Conservation (phyloP, 2,329 filamentous ascomycete genomes). For the Diaporthe sp. region DNA sequence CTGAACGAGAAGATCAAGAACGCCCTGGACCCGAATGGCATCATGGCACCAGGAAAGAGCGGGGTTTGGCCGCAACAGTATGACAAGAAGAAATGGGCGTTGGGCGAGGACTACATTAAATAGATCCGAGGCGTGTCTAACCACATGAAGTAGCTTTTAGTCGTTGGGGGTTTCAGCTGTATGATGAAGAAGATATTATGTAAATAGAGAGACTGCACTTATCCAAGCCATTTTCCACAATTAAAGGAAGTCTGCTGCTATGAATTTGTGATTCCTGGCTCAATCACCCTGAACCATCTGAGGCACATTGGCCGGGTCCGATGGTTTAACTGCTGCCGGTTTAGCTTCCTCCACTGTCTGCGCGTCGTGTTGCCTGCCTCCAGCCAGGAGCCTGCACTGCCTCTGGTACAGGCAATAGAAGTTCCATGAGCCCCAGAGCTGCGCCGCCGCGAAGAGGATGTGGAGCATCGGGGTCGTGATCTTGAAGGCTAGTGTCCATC, state of each 20-base stretch:
- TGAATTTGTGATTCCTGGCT: background rate
- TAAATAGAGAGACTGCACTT: background rate
- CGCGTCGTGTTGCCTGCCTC: too few species aligned
- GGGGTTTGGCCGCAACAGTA: constrained; percentile 53
- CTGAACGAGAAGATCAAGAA: constrained; percentile 53
- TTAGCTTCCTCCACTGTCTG: background rate
- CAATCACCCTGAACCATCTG: background rate
- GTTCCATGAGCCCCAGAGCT: constrained; percentile 25
- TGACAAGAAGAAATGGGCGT: constrained; percentile 21
- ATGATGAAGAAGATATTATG: background rate
- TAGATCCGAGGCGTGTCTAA: background rate
- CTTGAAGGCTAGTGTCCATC: constrained; percentile 28
- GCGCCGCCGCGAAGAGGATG: constrained; percentile 14
- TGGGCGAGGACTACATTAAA: constrained; percentile 17
- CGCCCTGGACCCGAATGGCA: constrained; percentile 53
- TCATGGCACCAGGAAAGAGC: constrained; percentile 57
- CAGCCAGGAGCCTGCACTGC: background rate
- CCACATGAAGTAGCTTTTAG: too few species aligned
- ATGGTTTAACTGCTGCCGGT: background rate
- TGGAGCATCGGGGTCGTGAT: constrained; percentile 27
- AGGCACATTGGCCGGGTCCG: background rate
- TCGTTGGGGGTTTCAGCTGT: background rate
- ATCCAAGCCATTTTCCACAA: background rate
- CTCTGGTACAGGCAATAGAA: constrained; percentile 15
- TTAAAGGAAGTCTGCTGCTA: background rate